Evolutionary conservation across 768 basidiomycete genomes (phyloP).

Genomic region (Leucocoprinus birnbaumii): DNA sequence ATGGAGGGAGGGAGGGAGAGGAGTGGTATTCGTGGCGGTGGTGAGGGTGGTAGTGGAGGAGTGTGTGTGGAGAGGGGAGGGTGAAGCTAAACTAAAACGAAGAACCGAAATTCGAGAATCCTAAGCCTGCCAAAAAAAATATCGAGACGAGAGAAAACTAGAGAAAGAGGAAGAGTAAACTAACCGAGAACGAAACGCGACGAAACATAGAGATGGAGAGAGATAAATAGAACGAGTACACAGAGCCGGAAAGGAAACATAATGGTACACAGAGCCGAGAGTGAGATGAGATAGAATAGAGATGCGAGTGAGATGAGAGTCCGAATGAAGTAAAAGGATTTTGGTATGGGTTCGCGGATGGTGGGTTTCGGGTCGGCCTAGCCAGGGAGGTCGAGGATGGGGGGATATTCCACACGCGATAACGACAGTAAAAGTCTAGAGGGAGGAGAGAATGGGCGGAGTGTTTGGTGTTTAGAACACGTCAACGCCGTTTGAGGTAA

Average conservation of each 20-base stretch:
- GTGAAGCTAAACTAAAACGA: not conserved
- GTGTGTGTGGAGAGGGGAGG: not conserved
- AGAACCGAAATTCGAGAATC: slow-evolving; percentile 20
- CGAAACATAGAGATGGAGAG: not conserved
- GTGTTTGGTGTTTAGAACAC: slow-evolving; percentile 10
- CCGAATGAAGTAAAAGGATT: not conserved
- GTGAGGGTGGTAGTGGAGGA: not conserved
- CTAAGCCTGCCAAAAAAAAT: slow-evolving; percentile 8
- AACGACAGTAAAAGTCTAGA: slow-evolving; percentile 2
- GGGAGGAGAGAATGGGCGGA: not conserved
- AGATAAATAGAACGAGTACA: slow-evolving; percentile 15
- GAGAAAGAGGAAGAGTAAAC: slow-evolving; percentile 12
- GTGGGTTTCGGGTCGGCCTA: not conserved
- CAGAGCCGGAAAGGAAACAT: slow-evolving; percentile 17
- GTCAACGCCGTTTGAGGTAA: slow-evolving; percentile 15
- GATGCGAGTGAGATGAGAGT: slow-evolving; percentile 2
- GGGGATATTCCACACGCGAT: slow-evolving; percentile 5
- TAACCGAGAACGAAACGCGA: slow-evolving; percentile 5
- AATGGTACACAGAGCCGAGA: not conserved
- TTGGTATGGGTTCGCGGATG: not conserved
- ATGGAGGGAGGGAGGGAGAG: too few relatives aligned
- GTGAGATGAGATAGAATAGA: slow-evolving; percentile 13
- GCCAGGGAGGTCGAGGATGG: slow-evolving; percentile 7
- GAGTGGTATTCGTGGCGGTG: too few relatives aligned
- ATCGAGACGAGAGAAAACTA: slow-evolving; percentile 12